Conservation (phyloP, 495 filamentous ascomycete genomes). For the Daldinia vernicosa region DNA sequence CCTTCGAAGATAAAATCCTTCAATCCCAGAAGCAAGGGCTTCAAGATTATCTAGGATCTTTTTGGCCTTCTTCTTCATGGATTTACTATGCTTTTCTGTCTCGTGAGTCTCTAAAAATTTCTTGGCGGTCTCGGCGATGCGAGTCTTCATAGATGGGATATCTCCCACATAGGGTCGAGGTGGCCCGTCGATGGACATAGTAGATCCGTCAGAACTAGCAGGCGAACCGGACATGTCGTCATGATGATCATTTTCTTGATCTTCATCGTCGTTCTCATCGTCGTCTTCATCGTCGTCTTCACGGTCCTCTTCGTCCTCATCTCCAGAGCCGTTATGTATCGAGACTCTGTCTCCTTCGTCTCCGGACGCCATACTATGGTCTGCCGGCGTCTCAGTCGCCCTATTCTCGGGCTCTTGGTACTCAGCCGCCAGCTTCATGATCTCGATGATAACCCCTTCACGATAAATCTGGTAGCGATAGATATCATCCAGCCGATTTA, state of each 20-base stretch:
- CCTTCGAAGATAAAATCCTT: constrained; percentile 69
- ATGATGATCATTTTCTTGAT: constrained; percentile 63
- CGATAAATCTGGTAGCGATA: constrained; percentile 98
- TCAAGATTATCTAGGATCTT: constrained; percentile 79
- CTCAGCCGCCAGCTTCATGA: constrained; percentile 73
- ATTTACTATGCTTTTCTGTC: constrained; percentile 70
- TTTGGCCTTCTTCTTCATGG: constrained; percentile 78
- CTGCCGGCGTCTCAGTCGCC: constrained; percentile 50
- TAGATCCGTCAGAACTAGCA: constrained; percentile 66
- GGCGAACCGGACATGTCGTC: constrained; percentile 75
- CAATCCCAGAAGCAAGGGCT: constrained; percentile 73
- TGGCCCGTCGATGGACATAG: constrained; percentile 64
- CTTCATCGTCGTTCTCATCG: constrained; percentile 59
- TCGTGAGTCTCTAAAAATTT: constrained; percentile 86
- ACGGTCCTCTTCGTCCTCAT: constrained; percentile 60
- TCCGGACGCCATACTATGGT: constrained; percentile 59
- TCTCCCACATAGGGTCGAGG: constrained; percentile 57
- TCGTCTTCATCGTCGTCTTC: constrained; percentile 68
- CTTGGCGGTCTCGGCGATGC: constrained; percentile 78
- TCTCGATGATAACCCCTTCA: constrained; percentile 94
- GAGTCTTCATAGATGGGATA: constrained; percentile 71
- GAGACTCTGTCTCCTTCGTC: constrained; percentile 64
- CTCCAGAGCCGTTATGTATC: constrained; percentile 55
- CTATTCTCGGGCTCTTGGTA: constrained; percentile 48
- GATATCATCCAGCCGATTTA: constrained; percentile 82